Evolutionary conservation across 2,329 filamentous ascomycete species (phyloP).

Genomic region (Aspergillus brunneoviolaceus): DNA sequence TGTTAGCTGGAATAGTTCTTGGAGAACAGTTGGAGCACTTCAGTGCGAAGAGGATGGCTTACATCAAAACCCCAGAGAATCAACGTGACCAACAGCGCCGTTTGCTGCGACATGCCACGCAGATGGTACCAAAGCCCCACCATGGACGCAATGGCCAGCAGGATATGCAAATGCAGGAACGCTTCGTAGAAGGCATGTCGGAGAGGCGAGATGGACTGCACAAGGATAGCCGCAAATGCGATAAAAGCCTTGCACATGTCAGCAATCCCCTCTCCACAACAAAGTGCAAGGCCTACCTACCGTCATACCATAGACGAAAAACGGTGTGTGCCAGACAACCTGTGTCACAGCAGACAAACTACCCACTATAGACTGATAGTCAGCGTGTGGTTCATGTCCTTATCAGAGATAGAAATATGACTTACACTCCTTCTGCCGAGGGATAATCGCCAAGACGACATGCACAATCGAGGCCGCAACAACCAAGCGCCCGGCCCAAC

Average conservation of each 20-base stretch:
- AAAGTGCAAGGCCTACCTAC: conserved; percentile 36
- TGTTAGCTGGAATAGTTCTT: background rate
- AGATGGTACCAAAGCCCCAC: conserved; percentile 41
- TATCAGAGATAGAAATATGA: background rate
- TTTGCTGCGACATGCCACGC: conserved; percentile 29
- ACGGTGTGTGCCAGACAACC: conserved; percentile 28
- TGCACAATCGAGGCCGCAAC: conserved; percentile 68
- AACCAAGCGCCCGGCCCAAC: conserved; percentile 75
- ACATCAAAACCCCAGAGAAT: conserved; percentile 37
- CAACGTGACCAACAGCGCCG: conserved; percentile 31
- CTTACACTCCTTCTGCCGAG: conserved; percentile 23
- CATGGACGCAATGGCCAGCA: conserved; percentile 40
- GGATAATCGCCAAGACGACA: conserved; percentile 44
- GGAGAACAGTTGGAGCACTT: background rate
- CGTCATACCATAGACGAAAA: conserved; percentile 32
- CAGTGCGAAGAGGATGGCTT: conserved; percentile 4
- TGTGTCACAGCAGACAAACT: conserved; percentile 53
- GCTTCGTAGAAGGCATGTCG: conserved; percentile 48
- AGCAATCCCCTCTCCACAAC: conserved; percentile 59
- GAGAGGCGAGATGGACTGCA: conserved; percentile 43
- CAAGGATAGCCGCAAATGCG: conserved; percentile 38
- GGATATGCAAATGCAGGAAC: conserved; percentile 45
- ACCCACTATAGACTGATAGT: conserved; percentile 4
- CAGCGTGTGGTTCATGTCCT: background rate
- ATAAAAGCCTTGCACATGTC: conserved; percentile 34